Evolutionary conservation across 768 basidiomycete species (phyloP).

Genomic region (Inosperma sp.): DNA sequence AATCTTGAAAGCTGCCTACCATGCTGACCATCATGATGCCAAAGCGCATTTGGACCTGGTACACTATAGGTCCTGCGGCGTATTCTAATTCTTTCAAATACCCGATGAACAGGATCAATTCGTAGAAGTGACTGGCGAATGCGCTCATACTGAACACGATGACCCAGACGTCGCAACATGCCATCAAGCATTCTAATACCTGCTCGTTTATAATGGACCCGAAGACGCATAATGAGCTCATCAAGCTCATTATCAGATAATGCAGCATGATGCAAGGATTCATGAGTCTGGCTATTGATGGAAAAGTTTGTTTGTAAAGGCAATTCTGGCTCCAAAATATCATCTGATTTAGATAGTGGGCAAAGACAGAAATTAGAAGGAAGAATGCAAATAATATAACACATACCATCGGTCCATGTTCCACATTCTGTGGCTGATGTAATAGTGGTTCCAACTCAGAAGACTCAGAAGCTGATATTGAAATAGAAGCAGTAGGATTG

Average conservation of each 20-base stretch:
- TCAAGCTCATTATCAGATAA: background rate
- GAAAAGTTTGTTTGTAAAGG: background rate
- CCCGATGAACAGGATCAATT: background rate
- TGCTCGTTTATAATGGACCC: background rate
- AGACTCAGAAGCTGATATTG: background rate
- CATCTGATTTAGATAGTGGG: too few species aligned
- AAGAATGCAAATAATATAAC: too few species aligned
- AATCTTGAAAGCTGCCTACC: conserved; percentile 17
- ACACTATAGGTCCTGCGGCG: conserved; percentile 1
- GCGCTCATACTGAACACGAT: background rate
- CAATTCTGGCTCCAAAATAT: background rate
- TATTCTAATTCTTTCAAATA: conserved; percentile 1
- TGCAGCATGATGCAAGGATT: background rate
- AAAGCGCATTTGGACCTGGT: conserved; percentile 10
- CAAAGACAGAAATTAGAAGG: too few species aligned
- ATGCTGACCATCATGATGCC: conserved; percentile 36
- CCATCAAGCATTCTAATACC: background rate
- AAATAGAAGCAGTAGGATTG: background rate
- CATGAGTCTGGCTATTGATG: background rate
- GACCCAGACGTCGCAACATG: background rate
- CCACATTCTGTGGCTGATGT: background rate
- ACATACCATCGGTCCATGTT: background rate
- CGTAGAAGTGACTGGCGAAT: background rate
- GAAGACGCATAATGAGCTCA: background rate
- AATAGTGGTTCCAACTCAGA: too few species aligned